A percentile compares a stretch with the other conserved stretches of the same genome.
Evolutionary conservation across 1,284 basidiomycete genomes (phyloP).

Genomic region (Austroboletus niveus): DNA sequence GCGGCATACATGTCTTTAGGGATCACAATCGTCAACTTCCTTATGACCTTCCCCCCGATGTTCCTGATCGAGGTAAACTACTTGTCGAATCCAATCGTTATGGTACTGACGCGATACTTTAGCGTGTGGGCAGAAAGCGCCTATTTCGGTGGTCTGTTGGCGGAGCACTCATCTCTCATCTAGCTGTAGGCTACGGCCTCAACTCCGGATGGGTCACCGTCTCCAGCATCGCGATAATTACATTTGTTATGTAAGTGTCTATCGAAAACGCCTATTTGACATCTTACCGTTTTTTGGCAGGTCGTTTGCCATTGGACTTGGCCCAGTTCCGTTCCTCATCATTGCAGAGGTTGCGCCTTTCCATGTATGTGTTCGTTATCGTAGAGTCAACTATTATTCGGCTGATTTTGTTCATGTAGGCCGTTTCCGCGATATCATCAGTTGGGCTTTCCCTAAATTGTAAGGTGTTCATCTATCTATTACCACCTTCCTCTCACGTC

Average conservation of each 20-base stretch:
- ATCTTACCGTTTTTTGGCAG: conserved; percentile 36
- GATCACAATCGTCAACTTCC: conserved; percentile 78
- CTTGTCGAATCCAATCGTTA: neutral
- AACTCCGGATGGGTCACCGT: conserved; percentile 58
- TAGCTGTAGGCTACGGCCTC: conserved; percentile 72
- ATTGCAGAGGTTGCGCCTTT: conserved; percentile 88
- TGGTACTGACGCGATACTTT: conserved; percentile 3
- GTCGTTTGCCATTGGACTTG: conserved; percentile 87
- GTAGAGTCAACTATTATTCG: neutral
- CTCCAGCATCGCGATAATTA: conserved; percentile 75
- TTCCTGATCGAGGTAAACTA: conserved; percentile 70
- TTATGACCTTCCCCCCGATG: conserved; percentile 82
- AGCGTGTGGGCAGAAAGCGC: conserved; percentile 66
- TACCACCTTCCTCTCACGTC: neutral
- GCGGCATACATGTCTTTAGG: conserved; percentile 78
- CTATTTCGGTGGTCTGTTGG: conserved; percentile 56
- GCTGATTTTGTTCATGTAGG: conserved; percentile 40
- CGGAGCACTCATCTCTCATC: conserved; percentile 66
- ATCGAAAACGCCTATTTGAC: neutral
- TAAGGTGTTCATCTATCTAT: conserved; percentile 33
- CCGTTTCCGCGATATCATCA: conserved; percentile 82
- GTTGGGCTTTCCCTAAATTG: conserved; percentile 84
- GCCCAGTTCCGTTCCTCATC: conserved; percentile 90
- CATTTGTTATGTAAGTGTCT: conserved; percentile 76
- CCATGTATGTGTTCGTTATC: conserved; percentile 48